Evolutionary conservation across 805 yeast genomes (phyloP), one percentile per base, ranked within the genome.

Genomic region (Ogataea degrootiae): DNA sequence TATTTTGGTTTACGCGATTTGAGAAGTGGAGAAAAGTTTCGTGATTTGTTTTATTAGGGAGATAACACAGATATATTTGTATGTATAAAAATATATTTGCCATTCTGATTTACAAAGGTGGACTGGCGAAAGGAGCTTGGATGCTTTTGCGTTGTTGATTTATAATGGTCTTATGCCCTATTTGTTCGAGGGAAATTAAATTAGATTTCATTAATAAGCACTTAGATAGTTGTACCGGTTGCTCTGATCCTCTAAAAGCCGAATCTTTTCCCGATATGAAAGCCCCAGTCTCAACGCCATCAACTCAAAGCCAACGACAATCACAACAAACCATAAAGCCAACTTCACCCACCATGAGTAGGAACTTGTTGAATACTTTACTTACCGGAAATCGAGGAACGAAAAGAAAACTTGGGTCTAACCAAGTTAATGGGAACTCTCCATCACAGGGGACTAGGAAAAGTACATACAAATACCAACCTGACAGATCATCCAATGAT

Each of bases 81-180:
- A 19, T 19, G 21, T 4, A 19, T 19, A 19, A 3, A 19, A 19
- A 19, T 19, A 19, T 19, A 19, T 19, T 19, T 19, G 21, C 21
- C 21, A 19, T 19, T 19, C 21, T 19, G 21, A 19, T 19, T 19
- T 19, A 19, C 21, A 19, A 19, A 19, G 21, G 21, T 19, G 21
- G 21, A 4, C 21, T 19, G 21, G 21, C 21, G 21, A 19, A 19
- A 19, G 21, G 21, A 2, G 21, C 21, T 19, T 19, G 4, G 21
- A 19, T 4, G 4, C 6, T 26, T 26, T 26, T 26, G 6, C 6
- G 11, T 9, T 6, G 9, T 26, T 26, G 9, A 26, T 23, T 22
- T 5, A 39, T 23, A 11, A 64, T 68, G 67, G 70, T 67, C 2
- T 39, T 50, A 29, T 69, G 73, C 47, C 73, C 73, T 4, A 61